Base-by-base conservation (phyloP, 305 asterid genomes). In the Fraxinus floribunda region DNA sequence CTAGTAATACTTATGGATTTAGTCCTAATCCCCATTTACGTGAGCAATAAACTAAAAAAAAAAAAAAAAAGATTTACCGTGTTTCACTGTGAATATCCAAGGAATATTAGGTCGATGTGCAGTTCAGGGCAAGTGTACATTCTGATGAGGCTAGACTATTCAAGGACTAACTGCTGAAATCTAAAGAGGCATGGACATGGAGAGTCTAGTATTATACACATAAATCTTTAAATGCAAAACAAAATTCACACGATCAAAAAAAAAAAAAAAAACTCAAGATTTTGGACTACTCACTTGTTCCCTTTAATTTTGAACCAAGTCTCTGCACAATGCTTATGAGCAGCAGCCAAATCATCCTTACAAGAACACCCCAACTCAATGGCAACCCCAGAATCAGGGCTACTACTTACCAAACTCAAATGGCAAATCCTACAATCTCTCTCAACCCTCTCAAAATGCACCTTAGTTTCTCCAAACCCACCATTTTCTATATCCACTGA, bases 251-350 rank as follows among this genome's bases (percentile, higher is more conserved):
- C 24, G 57, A 30, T 39, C 32, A 44, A 60, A 73, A 44, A 7
- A 49, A 55, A 1, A 77, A 7, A 32, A 49, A n/a, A n/a, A 1
- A 46, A 9, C n/a, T 7, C 15, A 32, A 57, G 39, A 5, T 29
- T 46, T 22, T n/a, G 80, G 76, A 39, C 41, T 15, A 84, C 95
- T 90, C 68, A 95, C 98, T 90, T 93, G 88, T 95, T 91, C 80
- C 98, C 98, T 89, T 91, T 95, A 89, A 95, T 93, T 87, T 92
- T 93, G 94, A 95, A 95, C 98, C 98, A 95, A 75, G 97, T 86
- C 82, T 92, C 98, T 64, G 98, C 98, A 87, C 98, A 95, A 77
- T 92, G 93, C 82, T 83, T 92, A 78, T 95, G 98, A 39, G 98
- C 95, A 86, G 92, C 94, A 85, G 97, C 95, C 72, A 95, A 91